Base-by-base conservation (phyloP, 2,329 filamentous ascomycete genomes). In the Mycocentrospora acerina region DNA sequence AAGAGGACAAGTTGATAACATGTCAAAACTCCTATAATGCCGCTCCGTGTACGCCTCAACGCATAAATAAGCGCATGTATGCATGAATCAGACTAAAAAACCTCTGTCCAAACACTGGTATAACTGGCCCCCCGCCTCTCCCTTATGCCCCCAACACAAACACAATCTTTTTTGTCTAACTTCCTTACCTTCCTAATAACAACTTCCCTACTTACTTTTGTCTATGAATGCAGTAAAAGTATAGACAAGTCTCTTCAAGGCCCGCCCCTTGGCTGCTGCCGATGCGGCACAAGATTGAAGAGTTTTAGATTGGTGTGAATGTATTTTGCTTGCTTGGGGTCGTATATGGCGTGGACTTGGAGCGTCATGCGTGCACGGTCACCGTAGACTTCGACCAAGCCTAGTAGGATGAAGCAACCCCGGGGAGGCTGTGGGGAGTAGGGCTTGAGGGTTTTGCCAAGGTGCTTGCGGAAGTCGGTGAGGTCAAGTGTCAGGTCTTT, bases 321-420 rank as follows among this genome's bases (percentile, higher is more conserved):
- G 37, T 64, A 75, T 27, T 66, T 65, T 8, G 53, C 60, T 16
- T 54, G 40, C 31, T 67, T 67, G 1, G 73, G 72, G 40, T 77
- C 71, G 45, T 76, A 78, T 4, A 59, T 64, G 4, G 64, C 70
- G 7, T 53, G 42, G 3, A 77, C 70, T 39, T 75, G 71, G n/a
- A 76, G 44, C 4, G 70, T 67, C 39, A 71, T 49, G 28, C 59
- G 61, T 1, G 69, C 72, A 29, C 58, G 63, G 7, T 59, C 51
- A 6, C 74, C 74, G n/a, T 64, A 55, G 3, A 77, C 51, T 40
- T 76, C 71, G 2, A 78, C 59, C 24, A 75, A 38, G 4, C 73
- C 75, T 2, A 62, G 56, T 10, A 77, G 66, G 0, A 70, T 42
- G 35, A 76, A 67, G 3, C 62, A 66, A 3, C 75, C 75, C 10